These are phyloP conservation scores for Skeletonema grethae DNA, from an alignment of 108 stramenopile genomes.

Conservation along the genomic window DNA sequence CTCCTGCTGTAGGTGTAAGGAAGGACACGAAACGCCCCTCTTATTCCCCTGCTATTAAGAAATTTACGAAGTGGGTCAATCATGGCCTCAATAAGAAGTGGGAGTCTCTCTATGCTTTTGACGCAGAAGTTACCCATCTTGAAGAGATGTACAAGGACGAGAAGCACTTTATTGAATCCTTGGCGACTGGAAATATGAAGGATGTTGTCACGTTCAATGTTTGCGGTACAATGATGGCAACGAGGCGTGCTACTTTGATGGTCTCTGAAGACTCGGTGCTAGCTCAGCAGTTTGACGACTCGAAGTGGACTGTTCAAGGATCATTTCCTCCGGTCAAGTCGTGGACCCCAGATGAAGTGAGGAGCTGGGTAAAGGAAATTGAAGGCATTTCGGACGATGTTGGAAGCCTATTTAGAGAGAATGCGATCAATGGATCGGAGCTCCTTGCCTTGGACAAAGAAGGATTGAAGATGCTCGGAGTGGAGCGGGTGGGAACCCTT, in stretches of 20 bases:
- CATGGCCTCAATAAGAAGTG: background rate
- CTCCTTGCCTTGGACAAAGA: background rate
- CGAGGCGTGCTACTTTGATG: background rate
- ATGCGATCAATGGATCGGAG: slow-evolving; percentile 1
- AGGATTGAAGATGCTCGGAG: background rate
- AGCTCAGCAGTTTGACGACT: slow-evolving; percentile 8
- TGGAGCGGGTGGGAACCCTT: background rate
- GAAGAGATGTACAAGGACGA: background rate
- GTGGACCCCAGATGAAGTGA: background rate
- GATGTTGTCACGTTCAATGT: slow-evolving; percentile 5
- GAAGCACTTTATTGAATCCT: background rate
- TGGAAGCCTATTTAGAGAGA: background rate
- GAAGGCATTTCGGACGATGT: background rate
- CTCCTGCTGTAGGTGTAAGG: background rate
- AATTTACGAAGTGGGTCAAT: background rate
- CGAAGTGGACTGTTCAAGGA: background rate
- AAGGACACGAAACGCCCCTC: background rate
- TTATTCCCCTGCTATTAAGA: slow-evolving; percentile 2
- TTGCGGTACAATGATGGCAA: background rate
- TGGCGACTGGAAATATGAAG: background rate
- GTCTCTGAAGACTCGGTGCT: background rate
- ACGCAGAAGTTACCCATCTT: background rate
- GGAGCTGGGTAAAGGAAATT: background rate
- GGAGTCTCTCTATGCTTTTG: background rate
- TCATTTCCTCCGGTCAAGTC: background rate